These are phyloP conservation scores for Talaromyces sp. DNA, from an alignment of 2,329 filamentous ascomycete genomes.

Conservation along the genomic window DNA sequence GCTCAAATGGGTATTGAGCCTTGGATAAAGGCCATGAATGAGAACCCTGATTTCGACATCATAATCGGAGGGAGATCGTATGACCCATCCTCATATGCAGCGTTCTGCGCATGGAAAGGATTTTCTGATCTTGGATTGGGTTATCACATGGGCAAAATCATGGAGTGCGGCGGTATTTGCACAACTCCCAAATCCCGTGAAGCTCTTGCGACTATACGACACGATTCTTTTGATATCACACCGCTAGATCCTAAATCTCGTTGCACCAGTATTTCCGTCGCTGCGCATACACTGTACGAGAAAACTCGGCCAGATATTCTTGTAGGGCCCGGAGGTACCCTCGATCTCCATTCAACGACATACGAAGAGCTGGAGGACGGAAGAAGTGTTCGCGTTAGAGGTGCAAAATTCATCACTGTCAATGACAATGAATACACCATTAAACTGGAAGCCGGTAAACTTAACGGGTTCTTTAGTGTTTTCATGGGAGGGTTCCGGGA, in stretches of 20 bases:
- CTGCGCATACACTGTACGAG: slow-evolving; percentile 52
- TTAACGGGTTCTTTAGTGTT: not conserved
- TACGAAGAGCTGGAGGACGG: slow-evolving; percentile 38
- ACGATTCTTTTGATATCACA: slow-evolving; percentile 44
- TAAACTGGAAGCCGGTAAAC: not conserved
- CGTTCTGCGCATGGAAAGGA: slow-evolving; percentile 13
- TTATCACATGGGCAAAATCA: slow-evolving; percentile 49
- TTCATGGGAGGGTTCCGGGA: slow-evolving; percentile 4
- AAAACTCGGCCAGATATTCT: slow-evolving; percentile 49
- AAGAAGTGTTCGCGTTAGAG: slow-evolving; percentile 35
- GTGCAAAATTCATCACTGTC: slow-evolving; percentile 11
- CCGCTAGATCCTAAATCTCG: slow-evolving; percentile 34
- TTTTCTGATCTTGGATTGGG: not conserved
- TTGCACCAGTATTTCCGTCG: slow-evolving; percentile 46
- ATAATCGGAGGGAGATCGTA: slow-evolving; percentile 42
- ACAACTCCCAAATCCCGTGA: slow-evolving; percentile 41
- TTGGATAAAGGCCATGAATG: slow-evolving; percentile 37
- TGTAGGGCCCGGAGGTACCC: slow-evolving; percentile 42
- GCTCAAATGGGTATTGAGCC: slow-evolving; percentile 46
- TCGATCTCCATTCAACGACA: slow-evolving; percentile 35
- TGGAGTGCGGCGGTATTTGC: slow-evolving; percentile 48
- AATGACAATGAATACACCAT: not conserved
- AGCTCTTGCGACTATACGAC: slow-evolving; percentile 38
- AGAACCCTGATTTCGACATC: slow-evolving; percentile 36
- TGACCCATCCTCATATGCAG: slow-evolving; percentile 36